Percentiles rank a stretch among this genome's conserved stretches.
Evolutionary conservation across 345 rosid species (phyloP).

Genomic region (Viola odorata): DNA sequence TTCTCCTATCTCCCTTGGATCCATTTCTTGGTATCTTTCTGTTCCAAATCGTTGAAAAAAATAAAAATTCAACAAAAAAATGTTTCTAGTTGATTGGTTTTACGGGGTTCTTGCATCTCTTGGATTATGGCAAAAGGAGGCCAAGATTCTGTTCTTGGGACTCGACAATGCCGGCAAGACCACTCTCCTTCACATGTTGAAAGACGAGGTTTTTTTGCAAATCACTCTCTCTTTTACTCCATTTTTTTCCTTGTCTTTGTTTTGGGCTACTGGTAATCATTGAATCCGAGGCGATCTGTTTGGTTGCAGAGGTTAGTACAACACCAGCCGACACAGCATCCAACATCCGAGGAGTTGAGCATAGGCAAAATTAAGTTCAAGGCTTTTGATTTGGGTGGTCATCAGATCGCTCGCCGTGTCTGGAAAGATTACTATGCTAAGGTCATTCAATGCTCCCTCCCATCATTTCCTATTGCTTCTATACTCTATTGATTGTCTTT

Average conservation of each 20-base stretch:
- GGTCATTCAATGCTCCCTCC: conserved; percentile 24
- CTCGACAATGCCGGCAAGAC: conserved; percentile 36
- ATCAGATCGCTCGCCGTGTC: conserved; percentile 74
- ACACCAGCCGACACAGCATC: conserved; percentile 75
- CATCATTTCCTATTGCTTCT: not conserved
- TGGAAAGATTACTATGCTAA: conserved; percentile 80
- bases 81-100: conserved; percentile 33
- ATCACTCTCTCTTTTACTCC: not conserved
- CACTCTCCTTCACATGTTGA: conserved; percentile 34
- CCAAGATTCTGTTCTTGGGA: conserved; percentile 30
- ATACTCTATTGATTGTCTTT: too few relatives aligned
- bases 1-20: not conserved
- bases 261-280: not conserved
- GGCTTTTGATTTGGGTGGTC: conserved; percentile 83
- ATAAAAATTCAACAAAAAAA: not conserved
- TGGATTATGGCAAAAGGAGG: conserved; percentile 33
- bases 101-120: conserved; percentile 35
- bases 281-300: conserved; percentile 10
- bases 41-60: too few relatives aligned
- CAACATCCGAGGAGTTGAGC: conserved; percentile 73
- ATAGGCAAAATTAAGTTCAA: conserved; percentile 79
- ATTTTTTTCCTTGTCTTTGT: not conserved
- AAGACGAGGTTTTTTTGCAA: conserved; percentile 22
- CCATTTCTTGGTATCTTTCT: not conserved
- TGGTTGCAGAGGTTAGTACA: conserved; percentile 59